Evolutionary conservation across 148 eudicot species (phyloP).

Genomic region (Nepenthes mirabilis): DNA sequence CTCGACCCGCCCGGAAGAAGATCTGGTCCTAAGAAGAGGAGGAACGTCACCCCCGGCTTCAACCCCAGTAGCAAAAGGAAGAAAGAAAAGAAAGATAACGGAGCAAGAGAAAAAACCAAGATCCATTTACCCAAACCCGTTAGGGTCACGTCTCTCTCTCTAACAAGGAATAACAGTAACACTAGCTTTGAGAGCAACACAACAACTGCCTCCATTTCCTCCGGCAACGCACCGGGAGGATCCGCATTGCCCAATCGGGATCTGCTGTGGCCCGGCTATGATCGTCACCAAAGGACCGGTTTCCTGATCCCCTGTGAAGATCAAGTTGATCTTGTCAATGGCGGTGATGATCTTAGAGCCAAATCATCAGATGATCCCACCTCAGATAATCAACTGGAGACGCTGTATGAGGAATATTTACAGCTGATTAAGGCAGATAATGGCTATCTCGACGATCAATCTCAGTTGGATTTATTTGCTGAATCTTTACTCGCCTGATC

Average conservation of each 20-base stretch:
- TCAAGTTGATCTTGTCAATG: not conserved
- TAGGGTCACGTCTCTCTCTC: conserved; percentile 18
- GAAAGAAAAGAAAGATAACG: not conserved
- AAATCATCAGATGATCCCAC: not conserved
- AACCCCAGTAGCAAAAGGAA: conserved; percentile 10
- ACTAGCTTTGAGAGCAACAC: conserved; percentile 13
- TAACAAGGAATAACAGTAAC: conserved; percentile 24
- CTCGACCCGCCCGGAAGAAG: not conserved
- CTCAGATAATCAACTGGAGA: conserved; percentile 21
- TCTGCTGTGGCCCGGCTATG: not conserved
- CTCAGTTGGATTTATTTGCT: conserved; percentile 22
- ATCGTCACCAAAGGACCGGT: not conserved
- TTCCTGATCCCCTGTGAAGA: not conserved
- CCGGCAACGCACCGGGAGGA: not conserved
- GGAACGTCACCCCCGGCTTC: not conserved
- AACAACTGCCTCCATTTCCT: not conserved
- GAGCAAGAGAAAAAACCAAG: conserved; percentile 10
- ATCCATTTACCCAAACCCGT: conserved; percentile 32
- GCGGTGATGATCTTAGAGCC: not conserved
- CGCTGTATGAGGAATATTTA: conserved; percentile 42
- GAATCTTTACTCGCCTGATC: conserved; percentile 19
- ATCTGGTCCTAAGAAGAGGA: not conserved
- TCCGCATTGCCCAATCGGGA: not conserved
- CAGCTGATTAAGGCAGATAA: conserved; percentile 28
- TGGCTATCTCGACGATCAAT: conserved; percentile 7